These are phyloP conservation scores for Stenocarpella maydis DNA, from an alignment of 2,329 filamentous ascomycete species.

Conservation along the genomic window DNA sequence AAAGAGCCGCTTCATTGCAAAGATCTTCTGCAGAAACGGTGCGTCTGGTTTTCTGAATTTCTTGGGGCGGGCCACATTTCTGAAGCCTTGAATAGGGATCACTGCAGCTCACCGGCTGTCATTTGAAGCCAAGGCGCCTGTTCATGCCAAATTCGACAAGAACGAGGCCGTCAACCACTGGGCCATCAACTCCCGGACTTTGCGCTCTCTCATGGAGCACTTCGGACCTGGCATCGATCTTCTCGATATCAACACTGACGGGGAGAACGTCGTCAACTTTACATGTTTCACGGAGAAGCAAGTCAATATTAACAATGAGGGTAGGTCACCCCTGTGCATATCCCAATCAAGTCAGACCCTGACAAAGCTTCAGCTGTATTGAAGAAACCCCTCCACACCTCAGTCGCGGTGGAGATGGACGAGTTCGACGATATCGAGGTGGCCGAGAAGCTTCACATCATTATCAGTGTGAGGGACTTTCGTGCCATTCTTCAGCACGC, in stretches of 20 bases:
- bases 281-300: constrained; percentile 85
- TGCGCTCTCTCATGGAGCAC: constrained; percentile 81
- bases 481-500: constrained; percentile 81
- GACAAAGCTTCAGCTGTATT: constrained; percentile 65
- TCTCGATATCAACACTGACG: constrained; percentile 78
- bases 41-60: constrained; percentile 28
- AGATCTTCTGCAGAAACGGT: constrained; percentile 78
- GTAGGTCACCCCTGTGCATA: constrained; percentile 43
- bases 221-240: constrained; percentile 84
- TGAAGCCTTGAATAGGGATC: constrained; percentile 57
- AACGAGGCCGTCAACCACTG: constrained; percentile 73
- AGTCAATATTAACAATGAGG: constrained; percentile 66
- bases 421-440: constrained; percentile 81
- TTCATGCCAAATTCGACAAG: constrained; percentile 78
- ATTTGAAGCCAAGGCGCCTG: constrained; percentile 77
- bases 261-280: constrained; percentile 76
- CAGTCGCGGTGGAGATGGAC: constrained; percentile 77
- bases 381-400: constrained; percentile 82
- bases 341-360: constrained; percentile 32
- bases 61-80: neutral
- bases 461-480: constrained; percentile 85
- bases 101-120: constrained; percentile 80
- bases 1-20: constrained; percentile 77
- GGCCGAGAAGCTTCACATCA: constrained; percentile 78
- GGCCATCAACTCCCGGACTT: constrained; percentile 74